Conservation (phyloP, 768 basidiomycete genomes). For the Boletus barrowsii region DNA sequence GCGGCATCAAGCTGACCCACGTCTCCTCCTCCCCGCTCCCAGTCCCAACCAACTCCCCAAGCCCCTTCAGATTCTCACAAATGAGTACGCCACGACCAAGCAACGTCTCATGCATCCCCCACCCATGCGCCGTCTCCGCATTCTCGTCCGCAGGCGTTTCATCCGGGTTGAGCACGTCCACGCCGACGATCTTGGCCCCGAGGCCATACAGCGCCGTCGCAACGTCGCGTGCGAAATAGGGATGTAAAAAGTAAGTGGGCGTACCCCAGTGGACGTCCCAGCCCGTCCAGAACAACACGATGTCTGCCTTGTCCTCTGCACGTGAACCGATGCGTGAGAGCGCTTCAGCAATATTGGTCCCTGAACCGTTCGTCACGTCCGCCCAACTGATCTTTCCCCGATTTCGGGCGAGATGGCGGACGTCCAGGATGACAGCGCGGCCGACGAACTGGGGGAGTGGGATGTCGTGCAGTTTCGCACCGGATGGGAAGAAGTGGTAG, state of each 20-base stretch:
- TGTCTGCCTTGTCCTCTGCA: conserved; percentile 28
- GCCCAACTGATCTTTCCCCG: conserved; percentile 57
- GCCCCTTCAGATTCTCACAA: conserved; percentile 64
- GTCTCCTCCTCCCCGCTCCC: conserved; percentile 26
- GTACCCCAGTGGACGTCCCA: conserved; percentile 60
- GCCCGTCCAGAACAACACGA: conserved; percentile 62
- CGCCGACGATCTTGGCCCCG: conserved; percentile 57
- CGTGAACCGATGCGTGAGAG: conserved; percentile 23
- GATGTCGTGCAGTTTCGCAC: conserved; percentile 56
- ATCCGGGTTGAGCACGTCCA: conserved; percentile 68
- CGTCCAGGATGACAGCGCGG: conserved; percentile 53
- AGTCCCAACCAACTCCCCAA: conserved; percentile 39
- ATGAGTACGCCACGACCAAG: conserved; percentile 63
- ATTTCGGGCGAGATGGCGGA: conserved; percentile 39
- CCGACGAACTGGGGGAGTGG: conserved; percentile 52
- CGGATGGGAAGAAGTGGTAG: conserved; percentile 62
- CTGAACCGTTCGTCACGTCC: conserved; percentile 6
- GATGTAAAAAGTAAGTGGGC: conserved; percentile 56
- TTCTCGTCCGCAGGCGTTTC: conserved; percentile 39
- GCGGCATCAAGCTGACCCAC: conserved; percentile 55
- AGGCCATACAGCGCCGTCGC: conserved; percentile 46
- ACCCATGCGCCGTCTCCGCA: conserved; percentile 24
- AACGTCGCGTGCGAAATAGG: conserved; percentile 54
- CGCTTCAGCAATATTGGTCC: background rate
- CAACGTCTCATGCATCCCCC: conserved; percentile 55